phyloP scores from a whole-genome alignment of 139 green algal species.

The Eudorina sp. region DNA sequence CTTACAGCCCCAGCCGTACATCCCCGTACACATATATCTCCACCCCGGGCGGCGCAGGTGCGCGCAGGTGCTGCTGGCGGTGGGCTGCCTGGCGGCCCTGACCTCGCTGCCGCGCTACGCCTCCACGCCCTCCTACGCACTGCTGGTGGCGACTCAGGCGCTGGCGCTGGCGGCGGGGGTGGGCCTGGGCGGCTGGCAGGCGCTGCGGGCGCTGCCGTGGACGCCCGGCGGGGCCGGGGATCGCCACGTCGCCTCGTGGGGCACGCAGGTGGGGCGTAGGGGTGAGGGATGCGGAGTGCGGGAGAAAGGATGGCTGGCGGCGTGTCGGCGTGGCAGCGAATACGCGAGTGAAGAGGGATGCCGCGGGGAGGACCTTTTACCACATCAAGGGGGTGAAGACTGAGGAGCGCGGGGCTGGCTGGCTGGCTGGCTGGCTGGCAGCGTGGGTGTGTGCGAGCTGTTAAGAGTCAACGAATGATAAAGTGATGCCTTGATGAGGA shows the following conservation, averaged over 20 bases:
- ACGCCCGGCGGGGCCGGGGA: not conserved
- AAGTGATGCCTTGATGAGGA: too few species aligned
- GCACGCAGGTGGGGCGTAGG: not conserved
- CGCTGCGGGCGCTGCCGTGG: not conserved
- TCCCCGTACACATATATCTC: too few species aligned
- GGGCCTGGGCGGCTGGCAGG: conserved; percentile 19
- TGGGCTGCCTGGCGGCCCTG: not conserved
- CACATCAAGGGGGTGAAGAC: too few species aligned
- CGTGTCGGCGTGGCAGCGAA: too few species aligned
- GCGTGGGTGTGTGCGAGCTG: too few species aligned
- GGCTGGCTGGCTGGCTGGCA: too few species aligned
- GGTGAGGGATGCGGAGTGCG: not conserved
- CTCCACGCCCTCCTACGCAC: not conserved
- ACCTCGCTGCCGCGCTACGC: not conserved
- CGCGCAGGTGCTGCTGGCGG: not conserved
- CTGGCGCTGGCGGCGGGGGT: not conserved
- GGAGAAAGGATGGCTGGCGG: too few species aligned
- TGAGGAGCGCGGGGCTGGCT: too few species aligned
- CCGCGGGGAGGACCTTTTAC: too few species aligned
- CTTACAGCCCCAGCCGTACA: too few species aligned
- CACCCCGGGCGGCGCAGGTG: not conserved
- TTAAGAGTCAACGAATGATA: too few species aligned
- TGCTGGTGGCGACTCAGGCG: not conserved
- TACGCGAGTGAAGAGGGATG: too few species aligned
- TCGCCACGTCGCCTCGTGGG: not conserved